Evolutionary conservation across 768 basidiomycete species (phyloP), one percentile per base, ranked within the genome.

Genomic region (Pulveroboletus ravenelii): DNA sequence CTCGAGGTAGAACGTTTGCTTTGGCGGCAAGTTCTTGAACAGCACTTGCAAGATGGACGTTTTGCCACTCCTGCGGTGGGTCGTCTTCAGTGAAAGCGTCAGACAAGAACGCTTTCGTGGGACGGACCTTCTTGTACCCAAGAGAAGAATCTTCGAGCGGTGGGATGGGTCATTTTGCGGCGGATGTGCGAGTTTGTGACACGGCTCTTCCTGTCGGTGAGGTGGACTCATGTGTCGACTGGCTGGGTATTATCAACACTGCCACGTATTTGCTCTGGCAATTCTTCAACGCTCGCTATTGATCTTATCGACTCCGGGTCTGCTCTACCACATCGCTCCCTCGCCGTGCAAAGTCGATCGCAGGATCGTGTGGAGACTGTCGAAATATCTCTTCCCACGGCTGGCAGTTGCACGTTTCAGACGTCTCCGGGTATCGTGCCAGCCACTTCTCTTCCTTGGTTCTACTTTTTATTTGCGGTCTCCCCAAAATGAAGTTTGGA

Each of bases 1-100:
- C 61, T 95, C 93, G 56, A 96, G 79, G 70, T 85, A 96, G 63
- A 95, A 90, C 0, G 90, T 85, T 57, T 95, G 85, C 62, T 89
- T 93, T 0, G 89, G 79, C 0, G 83, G 77, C 40, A 93, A 73
- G 54, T 84, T 76, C 57, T 93, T 84, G 75, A 98, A 95, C n/a
- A 96, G 78, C 31, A 94, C 90, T 66, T 93, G 83, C 59, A 87
- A 80, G 47, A 93, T 90, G 17, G 89, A 93, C 32, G 93, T 89
- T 68, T 96, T 98, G 52, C 94, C 94, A 51, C 87, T 86, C 71
- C 93, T 94, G 62, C 37, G 47, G 20, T 6, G 25, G 43, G 44
- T 51, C 50, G 48, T 51, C 17, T 42, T 27, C 17, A 51, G 31
- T 47, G 13, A 34, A 41, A 14, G 25, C 8, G 10, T 6, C 35